Base-by-base conservation (phyloP, 371 early-diverging fungal genomes). In the Mortierella sp. region DNA sequence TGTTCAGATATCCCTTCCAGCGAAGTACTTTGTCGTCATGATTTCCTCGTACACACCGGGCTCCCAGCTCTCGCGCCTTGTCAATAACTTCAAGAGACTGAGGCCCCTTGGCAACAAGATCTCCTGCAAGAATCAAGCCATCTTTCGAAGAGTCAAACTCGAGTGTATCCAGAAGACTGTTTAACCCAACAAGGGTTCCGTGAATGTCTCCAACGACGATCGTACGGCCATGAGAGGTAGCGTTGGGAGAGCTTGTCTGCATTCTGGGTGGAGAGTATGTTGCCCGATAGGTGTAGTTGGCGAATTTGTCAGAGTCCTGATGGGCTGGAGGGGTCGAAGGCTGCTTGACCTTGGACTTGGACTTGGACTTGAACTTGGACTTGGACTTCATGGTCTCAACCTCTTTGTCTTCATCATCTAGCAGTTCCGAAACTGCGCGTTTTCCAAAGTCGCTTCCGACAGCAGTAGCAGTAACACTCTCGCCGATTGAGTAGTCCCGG, bases 171-270 rank as follows among this genome's bases (percentile, higher is more conserved):
- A 93, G 56, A 7, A 93, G 82, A n/a, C 58, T 21, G 23, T 87
- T 72, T 14, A 93, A 74, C 62, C 91, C 91, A 1, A 81, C 66
- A 0, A 87, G 45, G 29, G 87, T 84, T 1, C 93, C 94, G 59
- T 93, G 94, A n/a, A 93, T 82, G 65, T 93, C 94, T 1, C 94
- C 94, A 21, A 93, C 81, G 11, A 93, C 84, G 56, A 91, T 84
- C 26, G 93, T 69, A n/a, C 92, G 83, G 19, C 82, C 37, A 5
- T 37, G 37, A 37, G 37, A 9, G 37, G 37, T 37, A 37, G n/a
- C n/a, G n/a, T n/a, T 67, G 18, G 37, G 37, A 9, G 37, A 37
- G 37, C 9, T 37, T 37, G 37, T 37, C 9, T 37, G 37, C 37
- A 37, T 84, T 30, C 28, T 50, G 11, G 53, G 2, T 37, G 47